phyloP scores from a whole-genome alignment of 2,329 filamentous ascomycete genomes.

The Monosporascus cannonballus region DNA sequence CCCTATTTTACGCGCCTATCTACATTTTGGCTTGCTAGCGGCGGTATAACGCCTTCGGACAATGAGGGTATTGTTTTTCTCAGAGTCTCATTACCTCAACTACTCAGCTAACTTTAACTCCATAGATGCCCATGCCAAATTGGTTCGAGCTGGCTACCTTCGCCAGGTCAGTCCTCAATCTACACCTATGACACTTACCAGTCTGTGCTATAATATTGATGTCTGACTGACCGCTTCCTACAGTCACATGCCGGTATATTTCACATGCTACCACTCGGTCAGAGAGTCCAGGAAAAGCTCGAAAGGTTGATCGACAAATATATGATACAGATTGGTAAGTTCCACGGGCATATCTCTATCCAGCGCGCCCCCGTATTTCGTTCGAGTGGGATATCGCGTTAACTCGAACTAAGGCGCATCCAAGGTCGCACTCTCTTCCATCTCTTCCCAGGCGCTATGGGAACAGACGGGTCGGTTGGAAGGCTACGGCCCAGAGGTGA shows the following conservation, averaged over 20 bases:
- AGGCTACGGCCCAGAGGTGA: conserved; percentile 65
- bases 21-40: conserved; percentile 73
- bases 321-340: conserved; percentile 68
- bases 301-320: conserved; percentile 81
- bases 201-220: too few relatives aligned
- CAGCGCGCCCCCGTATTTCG: background rate
- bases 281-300: conserved; percentile 82
- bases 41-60: conserved; percentile 54
- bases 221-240: too few relatives aligned
- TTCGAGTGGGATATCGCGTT: conserved; percentile 2
- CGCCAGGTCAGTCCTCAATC: conserved; percentile 50
- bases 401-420: conserved; percentile 17
- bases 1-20: conserved; percentile 46
- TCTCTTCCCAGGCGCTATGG: conserved; percentile 85
- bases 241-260: conserved; percentile 82
- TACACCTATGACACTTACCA: background rate
- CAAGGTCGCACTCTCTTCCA: conserved; percentile 69
- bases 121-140: conserved; percentile 58
- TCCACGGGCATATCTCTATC: background rate
- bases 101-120: conserved; percentile 7
- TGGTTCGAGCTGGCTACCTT: conserved; percentile 66
- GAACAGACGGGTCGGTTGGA: conserved; percentile 74
- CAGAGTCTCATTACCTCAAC: background rate
- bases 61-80: conserved; percentile 40
- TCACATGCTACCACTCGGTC: conserved; percentile 81